These are phyloP conservation scores for Rauvolfia tetraphylla DNA, from an alignment of 257 asterid species.

Conservation along the genomic window DNA sequence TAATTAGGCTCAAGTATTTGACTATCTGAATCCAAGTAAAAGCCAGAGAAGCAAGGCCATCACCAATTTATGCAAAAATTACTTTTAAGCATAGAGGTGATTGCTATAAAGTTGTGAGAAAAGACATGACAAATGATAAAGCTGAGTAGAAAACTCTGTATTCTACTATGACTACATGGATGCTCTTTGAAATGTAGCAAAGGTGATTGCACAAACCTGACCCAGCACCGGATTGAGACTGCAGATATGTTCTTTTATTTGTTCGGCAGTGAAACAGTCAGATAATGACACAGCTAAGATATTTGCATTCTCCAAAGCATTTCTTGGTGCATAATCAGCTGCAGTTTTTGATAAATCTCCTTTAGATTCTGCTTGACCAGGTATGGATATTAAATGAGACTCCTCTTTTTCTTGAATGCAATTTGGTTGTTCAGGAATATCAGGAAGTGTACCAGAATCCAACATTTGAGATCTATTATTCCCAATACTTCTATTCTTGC, in stretches of 20 bases:
- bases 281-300: conserved; percentile 47
- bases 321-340: conserved; percentile 19
- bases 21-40: neutral
- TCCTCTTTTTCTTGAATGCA: conserved; percentile 22
- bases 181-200: neutral
- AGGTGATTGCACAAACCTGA: conserved; percentile 42
- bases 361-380: conserved; percentile 19
- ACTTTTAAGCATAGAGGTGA: neutral
- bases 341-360: conserved; percentile 19
- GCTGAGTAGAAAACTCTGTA: neutral
- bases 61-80: neutral
- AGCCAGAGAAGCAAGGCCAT: neutral
- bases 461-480: conserved; percentile 23
- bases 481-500: conserved; percentile 12
- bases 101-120: neutral
- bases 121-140: neutral
- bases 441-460: conserved; percentile 24
- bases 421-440: conserved; percentile 19
- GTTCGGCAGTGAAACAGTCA: conserved; percentile 58
- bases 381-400: conserved; percentile 19
- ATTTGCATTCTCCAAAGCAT: conserved; percentile 28
- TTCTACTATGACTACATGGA: neutral
- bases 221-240: conserved; percentile 38
- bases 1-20: neutral
- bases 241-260: conserved; percentile 50